Conservation (phyloP, 2,329 filamentous ascomycete species). For the Penicillium sp. region DNA sequence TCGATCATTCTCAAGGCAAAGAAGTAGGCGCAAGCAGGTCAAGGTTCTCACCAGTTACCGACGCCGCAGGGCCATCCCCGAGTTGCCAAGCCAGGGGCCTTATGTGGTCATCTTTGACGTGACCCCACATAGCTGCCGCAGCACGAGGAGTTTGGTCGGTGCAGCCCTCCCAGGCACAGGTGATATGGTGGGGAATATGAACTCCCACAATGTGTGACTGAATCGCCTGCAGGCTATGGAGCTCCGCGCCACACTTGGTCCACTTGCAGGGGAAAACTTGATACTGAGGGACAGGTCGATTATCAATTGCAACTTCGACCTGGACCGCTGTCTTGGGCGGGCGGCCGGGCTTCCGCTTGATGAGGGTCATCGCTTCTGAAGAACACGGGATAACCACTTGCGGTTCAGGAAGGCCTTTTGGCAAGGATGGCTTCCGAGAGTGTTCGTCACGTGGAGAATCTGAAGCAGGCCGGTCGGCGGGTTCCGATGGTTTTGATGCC, state of each 20-base stretch:
- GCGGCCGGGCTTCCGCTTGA: conserved; percentile 19
- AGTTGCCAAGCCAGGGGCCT: conserved; percentile 56
- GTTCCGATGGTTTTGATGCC: neutral
- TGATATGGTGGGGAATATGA: conserved; percentile 45
- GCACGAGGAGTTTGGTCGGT: conserved; percentile 19
- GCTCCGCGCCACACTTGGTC: conserved; percentile 57
- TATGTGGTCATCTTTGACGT: conserved; percentile 57
- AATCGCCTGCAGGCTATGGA: conserved; percentile 64
- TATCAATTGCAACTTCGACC: conserved; percentile 23
- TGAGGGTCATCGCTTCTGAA: conserved; percentile 12
- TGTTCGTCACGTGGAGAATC: neutral
- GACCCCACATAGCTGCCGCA: conserved; percentile 49
- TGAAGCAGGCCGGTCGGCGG: neutral
- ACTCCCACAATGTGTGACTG: conserved; percentile 60
- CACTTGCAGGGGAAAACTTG: conserved; percentile 60
- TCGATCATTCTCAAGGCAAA: conserved; percentile 10
- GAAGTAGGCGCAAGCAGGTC: conserved; percentile 27
- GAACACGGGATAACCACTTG: conserved; percentile 17
- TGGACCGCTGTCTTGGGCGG: conserved; percentile 20
- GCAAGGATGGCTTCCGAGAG: neutral
- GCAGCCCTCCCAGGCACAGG: conserved; percentile 31
- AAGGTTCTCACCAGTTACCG: conserved; percentile 56
- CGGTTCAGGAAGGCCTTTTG: conserved; percentile 1
- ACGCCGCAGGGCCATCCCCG: conserved; percentile 61
- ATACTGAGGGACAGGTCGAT: conserved; percentile 23